Base-by-base conservation (phyloP, 179 eudicot genomes). In the Camellia oleifera region DNA sequence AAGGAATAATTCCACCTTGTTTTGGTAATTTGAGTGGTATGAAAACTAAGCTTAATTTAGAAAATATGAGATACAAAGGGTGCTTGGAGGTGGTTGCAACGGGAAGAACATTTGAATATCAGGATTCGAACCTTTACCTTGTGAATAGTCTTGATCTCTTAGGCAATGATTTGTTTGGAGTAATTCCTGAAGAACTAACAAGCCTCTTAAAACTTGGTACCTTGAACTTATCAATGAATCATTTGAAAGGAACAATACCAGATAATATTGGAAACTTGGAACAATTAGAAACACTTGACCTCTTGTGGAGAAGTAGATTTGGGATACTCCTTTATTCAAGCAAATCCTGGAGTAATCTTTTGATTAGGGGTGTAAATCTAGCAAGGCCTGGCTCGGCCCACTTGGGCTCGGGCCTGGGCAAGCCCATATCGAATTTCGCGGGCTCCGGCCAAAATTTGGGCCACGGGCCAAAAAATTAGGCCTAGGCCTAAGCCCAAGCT, bases 281-380 rank as follows among this genome's bases (percentile, higher is more conserved):
- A 70, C 50, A 78, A 9, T 61, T 91, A 23, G 86, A 87, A 50
- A 85, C 91, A 5, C 90, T 91, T 7, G 95, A 90, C 72, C 58
- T 88, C 5, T 88, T 89, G 1, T 26, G 32, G 1, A 26, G 32
- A 1, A 26, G 32, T 26, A 26, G 32, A 0, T 26, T 26, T 26
- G 32, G 32, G 32, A 26, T 26, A 26, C 1, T 26, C 32, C 32
- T 26, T 26, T 26, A 26, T 26, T 26, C 32, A 26, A 26, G 32
- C 1, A 26, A 1, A 0, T 26, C 32, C 32, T 26, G 1, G 32
- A 26, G 32, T 26, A 26, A 0, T 26, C 32, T 1, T 26, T 26
- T 26, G 32, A 26, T 26, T 26, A 26, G 32, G 32, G 1, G 32
- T 26, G 32, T 26, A 26, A 26, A 26, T 26, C 32, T 26, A 26